Evolutionary conservation across 2,329 filamentous ascomycete genomes (phyloP).

Genomic region (Nannizzia gypsea): DNA sequence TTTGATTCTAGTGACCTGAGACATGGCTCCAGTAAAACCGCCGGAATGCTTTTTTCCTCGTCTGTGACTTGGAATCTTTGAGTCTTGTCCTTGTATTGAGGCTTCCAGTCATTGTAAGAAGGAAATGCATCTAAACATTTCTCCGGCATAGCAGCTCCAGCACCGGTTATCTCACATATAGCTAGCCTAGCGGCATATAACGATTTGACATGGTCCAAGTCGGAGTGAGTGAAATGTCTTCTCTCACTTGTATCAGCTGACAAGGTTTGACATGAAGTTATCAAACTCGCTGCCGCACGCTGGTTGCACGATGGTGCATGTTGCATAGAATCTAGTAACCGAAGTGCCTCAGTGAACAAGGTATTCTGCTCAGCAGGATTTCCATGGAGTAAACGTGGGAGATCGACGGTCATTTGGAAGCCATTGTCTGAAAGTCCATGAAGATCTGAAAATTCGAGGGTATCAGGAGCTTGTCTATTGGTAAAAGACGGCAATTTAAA

Average conservation of each 20-base stretch:
- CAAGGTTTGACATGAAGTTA: conserved; percentile 43
- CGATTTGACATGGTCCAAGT: conserved; percentile 39
- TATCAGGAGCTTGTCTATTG: conserved; percentile 8
- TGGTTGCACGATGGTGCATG: conserved; percentile 41
- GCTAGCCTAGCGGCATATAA: conserved; percentile 52
- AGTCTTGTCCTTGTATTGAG: conserved; percentile 2
- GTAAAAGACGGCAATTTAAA: conserved; percentile 10
- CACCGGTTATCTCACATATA: conserved; percentile 49
- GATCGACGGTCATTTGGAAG: conserved; percentile 17
- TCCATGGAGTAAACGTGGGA: conserved; percentile 20
- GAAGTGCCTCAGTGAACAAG: conserved; percentile 33
- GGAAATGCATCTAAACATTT: conserved; percentile 42
- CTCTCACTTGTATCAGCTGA: conserved; percentile 23
- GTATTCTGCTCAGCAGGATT: conserved; percentile 20
- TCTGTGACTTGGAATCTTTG: conserved; percentile 17
- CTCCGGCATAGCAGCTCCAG: conserved; percentile 39
- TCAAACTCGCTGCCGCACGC: conserved; percentile 40
- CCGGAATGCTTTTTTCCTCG: conserved; percentile 7
- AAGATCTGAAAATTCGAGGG: background rate
- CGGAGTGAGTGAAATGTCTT: conserved; percentile 19
- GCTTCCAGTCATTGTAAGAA: conserved; percentile 12
- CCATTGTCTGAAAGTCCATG: background rate
- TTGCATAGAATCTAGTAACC: conserved; percentile 35
- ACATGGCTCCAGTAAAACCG: conserved; percentile 37
- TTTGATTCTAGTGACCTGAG: conserved; percentile 42